Evolutionary conservation across 768 basidiomycete genomes (phyloP).

Genomic region (Amanita muscaria): DNA sequence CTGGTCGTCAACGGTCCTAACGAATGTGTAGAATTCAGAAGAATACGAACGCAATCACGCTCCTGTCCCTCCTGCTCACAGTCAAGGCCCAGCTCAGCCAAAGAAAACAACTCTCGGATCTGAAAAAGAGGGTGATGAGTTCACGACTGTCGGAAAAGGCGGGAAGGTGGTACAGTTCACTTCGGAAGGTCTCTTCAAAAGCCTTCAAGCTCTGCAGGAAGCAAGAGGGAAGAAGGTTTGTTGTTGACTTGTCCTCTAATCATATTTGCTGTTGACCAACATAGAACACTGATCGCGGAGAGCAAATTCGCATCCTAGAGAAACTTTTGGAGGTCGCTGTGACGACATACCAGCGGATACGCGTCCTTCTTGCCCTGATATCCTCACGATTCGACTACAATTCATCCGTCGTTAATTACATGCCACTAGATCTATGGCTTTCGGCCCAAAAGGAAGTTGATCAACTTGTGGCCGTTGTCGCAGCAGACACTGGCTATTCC

Average conservation of each 20-base stretch:
- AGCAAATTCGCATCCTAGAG: slow-evolving; percentile 89
- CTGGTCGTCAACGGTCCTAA: neutral
- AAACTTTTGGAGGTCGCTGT: slow-evolving; percentile 77
- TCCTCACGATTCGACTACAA: slow-evolving; percentile 98
- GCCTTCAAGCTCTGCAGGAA: slow-evolving; percentile 83
- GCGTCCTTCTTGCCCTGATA: slow-evolving; percentile 87
- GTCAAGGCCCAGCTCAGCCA: slow-evolving; percentile 29
- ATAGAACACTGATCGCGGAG: slow-evolving; percentile 92
- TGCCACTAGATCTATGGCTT: slow-evolving; percentile 90
- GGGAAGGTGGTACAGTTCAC: slow-evolving; percentile 79
- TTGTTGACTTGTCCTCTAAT: slow-evolving; percentile 1
- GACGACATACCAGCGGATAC: slow-evolving; percentile 87
- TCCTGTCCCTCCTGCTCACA: slow-evolving; percentile 34
- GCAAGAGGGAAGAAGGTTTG: slow-evolving; percentile 92
- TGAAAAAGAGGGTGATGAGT: slow-evolving; percentile 56
- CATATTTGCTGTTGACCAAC: slow-evolving; percentile 4
- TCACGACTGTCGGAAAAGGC: slow-evolving; percentile 86
- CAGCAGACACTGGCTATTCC: slow-evolving; percentile 62
- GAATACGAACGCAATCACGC: slow-evolving; percentile 74
- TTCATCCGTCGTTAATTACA: slow-evolving; percentile 73
- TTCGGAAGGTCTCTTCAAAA: slow-evolving; percentile 84
- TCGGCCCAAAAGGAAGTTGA: slow-evolving; percentile 84
- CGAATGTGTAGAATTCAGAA: slow-evolving; percentile 64
- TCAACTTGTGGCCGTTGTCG: slow-evolving; percentile 73
- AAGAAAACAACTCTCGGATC: slow-evolving; percentile 29